Percentiles rank a stretch among this genome's conserved stretches.
Evolutionary conservation across 2,329 filamentous ascomycete species (phyloP).

Genomic region (Paraphoma chrysanthemicola): DNA sequence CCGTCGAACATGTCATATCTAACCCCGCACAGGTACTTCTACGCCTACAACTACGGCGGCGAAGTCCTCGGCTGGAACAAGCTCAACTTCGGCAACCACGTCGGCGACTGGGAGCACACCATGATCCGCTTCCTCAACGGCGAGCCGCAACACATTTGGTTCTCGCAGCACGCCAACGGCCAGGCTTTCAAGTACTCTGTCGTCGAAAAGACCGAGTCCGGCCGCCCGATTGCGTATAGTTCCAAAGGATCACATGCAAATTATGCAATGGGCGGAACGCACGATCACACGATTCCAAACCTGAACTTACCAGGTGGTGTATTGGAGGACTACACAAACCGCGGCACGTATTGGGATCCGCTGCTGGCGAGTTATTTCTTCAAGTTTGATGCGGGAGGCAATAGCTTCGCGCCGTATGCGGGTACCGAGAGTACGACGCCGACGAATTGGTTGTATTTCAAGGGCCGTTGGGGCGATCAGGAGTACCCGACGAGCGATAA

Average conservation of each 20-base stretch:
- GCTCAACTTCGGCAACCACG: conserved; percentile 64
- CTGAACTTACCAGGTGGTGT: conserved; percentile 62
- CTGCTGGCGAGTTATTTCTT: conserved; percentile 63
- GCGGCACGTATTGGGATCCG: conserved; percentile 68
- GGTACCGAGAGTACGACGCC: conserved; percentile 47
- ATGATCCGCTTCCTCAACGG: conserved; percentile 70
- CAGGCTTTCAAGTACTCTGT: conserved; percentile 67
- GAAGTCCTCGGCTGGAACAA: conserved; percentile 49
- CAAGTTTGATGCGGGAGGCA: conserved; percentile 54
- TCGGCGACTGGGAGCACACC: conserved; percentile 72
- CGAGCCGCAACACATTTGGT: conserved; percentile 65
- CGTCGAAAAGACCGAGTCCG: conserved; percentile 58
- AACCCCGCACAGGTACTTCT: too few relatives aligned
- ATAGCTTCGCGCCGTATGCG: conserved; percentile 57
- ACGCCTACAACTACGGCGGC: conserved; percentile 61
- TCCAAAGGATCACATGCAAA: conserved; percentile 70
- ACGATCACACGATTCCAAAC: conserved; percentile 70
- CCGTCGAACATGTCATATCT: too few relatives aligned
- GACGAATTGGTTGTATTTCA: conserved; percentile 62
- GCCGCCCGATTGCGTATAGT: conserved; percentile 64
- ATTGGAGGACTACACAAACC: conserved; percentile 62
- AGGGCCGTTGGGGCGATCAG: conserved; percentile 68
- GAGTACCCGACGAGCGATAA: conserved; percentile 61
- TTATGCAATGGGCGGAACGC: conserved; percentile 65
- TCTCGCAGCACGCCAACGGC: conserved; percentile 67